These are phyloP conservation scores for Turnera subulata DNA, from an alignment of 345 rosid species.

Conservation along the genomic window DNA sequence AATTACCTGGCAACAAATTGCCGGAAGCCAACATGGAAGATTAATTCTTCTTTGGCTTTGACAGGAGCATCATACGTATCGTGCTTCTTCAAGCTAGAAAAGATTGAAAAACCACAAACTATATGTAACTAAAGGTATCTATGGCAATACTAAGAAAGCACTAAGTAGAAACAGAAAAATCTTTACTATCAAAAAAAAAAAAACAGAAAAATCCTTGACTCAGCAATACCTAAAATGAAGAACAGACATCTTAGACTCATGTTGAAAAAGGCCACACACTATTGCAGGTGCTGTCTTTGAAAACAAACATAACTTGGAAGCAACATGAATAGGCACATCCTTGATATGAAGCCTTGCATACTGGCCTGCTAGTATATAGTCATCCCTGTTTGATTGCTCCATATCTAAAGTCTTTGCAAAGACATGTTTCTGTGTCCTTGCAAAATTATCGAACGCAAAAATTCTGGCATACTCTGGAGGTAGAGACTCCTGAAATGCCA, in stretches of 20 bases:
- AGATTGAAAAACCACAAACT: slow-evolving; percentile 6
- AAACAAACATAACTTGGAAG: slow-evolving; percentile 48
- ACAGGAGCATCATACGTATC: slow-evolving; percentile 71
- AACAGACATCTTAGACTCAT: slow-evolving; percentile 97
- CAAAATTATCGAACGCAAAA: slow-evolving; percentile 83
- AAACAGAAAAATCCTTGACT: background rate
- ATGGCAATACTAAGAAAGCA: slow-evolving; percentile 6
- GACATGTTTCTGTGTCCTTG: slow-evolving; percentile 82
- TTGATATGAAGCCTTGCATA: slow-evolving; percentile 69
- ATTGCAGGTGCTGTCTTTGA: slow-evolving; percentile 47
- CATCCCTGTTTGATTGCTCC: slow-evolving; percentile 55
- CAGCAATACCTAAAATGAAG: slow-evolving; percentile 79
- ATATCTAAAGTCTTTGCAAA: slow-evolving; percentile 49
- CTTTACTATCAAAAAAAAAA: too few species aligned
- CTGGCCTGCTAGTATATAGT: slow-evolving; percentile 51
- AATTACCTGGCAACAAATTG: slow-evolving; percentile 81
- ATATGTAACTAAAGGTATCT: slow-evolving; percentile 2
- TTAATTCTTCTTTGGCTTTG: slow-evolving; percentile 82
- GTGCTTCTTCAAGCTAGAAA: slow-evolving; percentile 72
- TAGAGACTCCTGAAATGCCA: slow-evolving; percentile 71
- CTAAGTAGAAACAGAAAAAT: slow-evolving; percentile 2
- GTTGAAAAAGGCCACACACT: slow-evolving; percentile 85
- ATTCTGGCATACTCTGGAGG: slow-evolving; percentile 90
- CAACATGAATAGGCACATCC: slow-evolving; percentile 56
- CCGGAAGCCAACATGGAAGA: slow-evolving; percentile 93